These are phyloP conservation scores for Cladochytrium replicatum DNA, from an alignment of 192 early-diverging fungal species.

Conservation along the genomic window DNA sequence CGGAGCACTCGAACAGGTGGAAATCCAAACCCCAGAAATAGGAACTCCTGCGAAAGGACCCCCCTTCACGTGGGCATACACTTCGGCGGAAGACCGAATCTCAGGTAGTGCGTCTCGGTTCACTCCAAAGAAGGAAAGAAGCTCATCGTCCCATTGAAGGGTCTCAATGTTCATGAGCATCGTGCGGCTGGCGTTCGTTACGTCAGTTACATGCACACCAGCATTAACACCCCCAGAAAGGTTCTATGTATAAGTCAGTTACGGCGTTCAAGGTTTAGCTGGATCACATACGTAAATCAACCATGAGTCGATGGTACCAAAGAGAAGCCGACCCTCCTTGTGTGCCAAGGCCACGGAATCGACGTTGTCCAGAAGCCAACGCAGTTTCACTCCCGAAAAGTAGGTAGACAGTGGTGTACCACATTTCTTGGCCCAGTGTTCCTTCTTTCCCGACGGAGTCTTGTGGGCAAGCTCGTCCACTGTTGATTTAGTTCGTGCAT, in stretches of 20 bases:
- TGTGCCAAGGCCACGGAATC: conserved; percentile 60
- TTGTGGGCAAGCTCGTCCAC: conserved; percentile 53
- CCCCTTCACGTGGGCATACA: conserved; percentile 43
- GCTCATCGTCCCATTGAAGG: conserved; percentile 61
- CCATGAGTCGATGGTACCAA: conserved; percentile 92
- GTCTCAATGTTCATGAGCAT: conserved; percentile 87
- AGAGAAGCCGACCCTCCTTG: conserved; percentile 58
- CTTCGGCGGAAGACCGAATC: conserved; percentile 71
- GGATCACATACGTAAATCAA: conserved; percentile 67
- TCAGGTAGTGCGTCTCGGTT: conserved; percentile 54
- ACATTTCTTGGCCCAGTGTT: conserved; percentile 44
- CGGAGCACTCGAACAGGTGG: neutral
- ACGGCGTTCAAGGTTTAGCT: neutral
- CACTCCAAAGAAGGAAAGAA: conserved; percentile 67
- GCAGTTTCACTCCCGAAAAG: conserved; percentile 84
- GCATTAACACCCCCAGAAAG: conserved; percentile 68
- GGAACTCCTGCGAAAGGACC: conserved; percentile 61
- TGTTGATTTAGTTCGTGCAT: conserved; percentile 67
- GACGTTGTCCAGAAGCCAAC: conserved; percentile 85
- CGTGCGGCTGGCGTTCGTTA: conserved; percentile 88
- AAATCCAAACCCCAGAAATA: conserved; percentile 52
- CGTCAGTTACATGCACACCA: conserved; percentile 75
- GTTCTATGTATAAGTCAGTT: conserved; percentile 38
- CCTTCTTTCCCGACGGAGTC: conserved; percentile 34
- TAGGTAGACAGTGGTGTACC: conserved; percentile 87